phyloP scores from a whole-genome alignment of 2,329 filamentous ascomycete species.

The Ophidiomyces ophidiicola region DNA sequence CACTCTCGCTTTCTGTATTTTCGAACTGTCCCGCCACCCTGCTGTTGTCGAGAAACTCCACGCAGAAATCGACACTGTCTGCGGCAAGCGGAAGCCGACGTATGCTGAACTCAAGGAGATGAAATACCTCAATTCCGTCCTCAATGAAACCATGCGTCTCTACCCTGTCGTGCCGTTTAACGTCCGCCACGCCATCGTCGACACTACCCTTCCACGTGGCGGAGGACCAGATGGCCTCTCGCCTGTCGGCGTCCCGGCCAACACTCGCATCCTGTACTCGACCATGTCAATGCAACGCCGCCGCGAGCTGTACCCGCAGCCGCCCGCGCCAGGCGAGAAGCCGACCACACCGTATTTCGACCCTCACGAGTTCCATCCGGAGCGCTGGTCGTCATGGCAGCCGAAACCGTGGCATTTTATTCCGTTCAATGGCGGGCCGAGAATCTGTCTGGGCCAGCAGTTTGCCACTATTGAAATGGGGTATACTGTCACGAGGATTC shows the following conservation, averaged over 20 bases:
- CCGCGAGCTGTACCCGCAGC: conserved; percentile 37
- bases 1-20: conserved; percentile 69
- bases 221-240: conserved; percentile 38
- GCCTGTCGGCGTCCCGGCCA: conserved; percentile 37
- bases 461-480: conserved; percentile 50
- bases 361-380: conserved; percentile 37
- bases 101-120: conserved; percentile 77
- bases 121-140: conserved; percentile 60
- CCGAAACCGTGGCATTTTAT: conserved; percentile 45
- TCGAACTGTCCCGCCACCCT: conserved; percentile 65
- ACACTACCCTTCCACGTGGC: conserved; percentile 63
- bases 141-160: conserved; percentile 66
- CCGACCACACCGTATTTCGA: conserved; percentile 29
- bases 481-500: conserved; percentile 35
- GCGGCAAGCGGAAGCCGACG: conserved; percentile 51
- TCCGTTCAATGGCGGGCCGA: conserved; percentile 42
- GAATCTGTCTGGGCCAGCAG: conserved; percentile 48
- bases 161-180: conserved; percentile 74
- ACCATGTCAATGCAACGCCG: conserved; percentile 42
- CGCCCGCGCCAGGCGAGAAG: conserved; percentile 11
- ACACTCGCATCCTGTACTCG: conserved; percentile 40
- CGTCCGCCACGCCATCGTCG: conserved; percentile 55
- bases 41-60: conserved; percentile 56
- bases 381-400: conserved; percentile 42
- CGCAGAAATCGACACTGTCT: conserved; percentile 53